phyloP scores from a whole-genome alignment of 176 grass and related monocot species.

The Melocanna baccifera region DNA sequence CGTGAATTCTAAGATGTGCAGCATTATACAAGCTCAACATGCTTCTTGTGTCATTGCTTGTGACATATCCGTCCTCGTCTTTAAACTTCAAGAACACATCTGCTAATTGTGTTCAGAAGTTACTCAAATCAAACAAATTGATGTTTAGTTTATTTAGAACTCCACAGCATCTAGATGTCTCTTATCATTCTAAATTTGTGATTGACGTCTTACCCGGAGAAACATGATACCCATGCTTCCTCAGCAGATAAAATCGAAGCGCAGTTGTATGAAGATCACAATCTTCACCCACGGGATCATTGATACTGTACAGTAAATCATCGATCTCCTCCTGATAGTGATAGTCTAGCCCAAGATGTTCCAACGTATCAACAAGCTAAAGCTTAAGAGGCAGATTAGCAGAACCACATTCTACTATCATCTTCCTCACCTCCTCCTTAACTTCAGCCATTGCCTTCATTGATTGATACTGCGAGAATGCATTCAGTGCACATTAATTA shows the following conservation, averaged over 20 bases:
- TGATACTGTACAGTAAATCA: neutral
- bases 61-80: too few species aligned
- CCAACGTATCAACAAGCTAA: constrained; percentile 12
- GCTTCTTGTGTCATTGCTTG: too few species aligned
- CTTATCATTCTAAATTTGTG: too few species aligned
- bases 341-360: constrained; percentile 24
- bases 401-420: neutral
- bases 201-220: too few species aligned
- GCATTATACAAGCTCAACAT: constrained; percentile 42
- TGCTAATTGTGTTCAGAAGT: too few species aligned
- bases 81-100: too few species aligned
- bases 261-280: neutral
- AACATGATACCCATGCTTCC: too few species aligned
- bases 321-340: constrained; percentile 27
- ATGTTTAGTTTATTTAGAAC: too few species aligned
- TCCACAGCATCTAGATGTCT: too few species aligned
- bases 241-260: neutral
- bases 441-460: neutral
- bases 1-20: constrained; percentile 18
- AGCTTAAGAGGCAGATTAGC: neutral
- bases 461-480: neutral
- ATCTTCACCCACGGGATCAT: neutral
- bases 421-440: neutral
- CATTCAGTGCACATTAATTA: neutral
- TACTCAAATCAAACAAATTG: too few species aligned